Evolutionary conservation across 1,139 yeast genomes (phyloP).

Genomic region (Scheffersomyces quercinus): DNA sequence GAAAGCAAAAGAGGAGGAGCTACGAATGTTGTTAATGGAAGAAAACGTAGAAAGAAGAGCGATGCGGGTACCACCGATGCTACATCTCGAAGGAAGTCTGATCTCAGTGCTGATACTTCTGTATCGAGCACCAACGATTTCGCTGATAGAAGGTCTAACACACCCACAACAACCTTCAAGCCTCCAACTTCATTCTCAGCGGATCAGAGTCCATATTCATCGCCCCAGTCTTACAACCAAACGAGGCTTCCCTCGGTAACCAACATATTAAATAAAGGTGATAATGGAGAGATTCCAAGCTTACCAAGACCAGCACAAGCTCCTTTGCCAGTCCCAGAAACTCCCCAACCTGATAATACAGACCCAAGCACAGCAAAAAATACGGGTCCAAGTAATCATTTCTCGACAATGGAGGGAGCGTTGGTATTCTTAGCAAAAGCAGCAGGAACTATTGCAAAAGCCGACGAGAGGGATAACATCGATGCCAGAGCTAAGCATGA

Average conservation of each 20-base stretch:
- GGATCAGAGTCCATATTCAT: too few relatives aligned
- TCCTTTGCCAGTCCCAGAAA: constrained; percentile 1
- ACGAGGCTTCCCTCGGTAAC: constrained; percentile 9
- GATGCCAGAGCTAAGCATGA: constrained; percentile 62
- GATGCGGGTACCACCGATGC: neutral
- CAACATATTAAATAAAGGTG: constrained; percentile 5
- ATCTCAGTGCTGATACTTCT: neutral
- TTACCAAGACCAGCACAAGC: constrained; percentile 1
- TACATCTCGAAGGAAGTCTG: neutral
- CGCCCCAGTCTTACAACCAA: neutral
- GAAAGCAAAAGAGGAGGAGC: constrained; percentile 62
- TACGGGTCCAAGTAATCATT: constrained; percentile 15
- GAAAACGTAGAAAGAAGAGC: constrained; percentile 18
- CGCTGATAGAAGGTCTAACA: neutral
- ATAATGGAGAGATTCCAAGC: neutral
- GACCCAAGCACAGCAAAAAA: neutral
- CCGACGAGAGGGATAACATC: constrained; percentile 64
- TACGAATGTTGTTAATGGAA: constrained; percentile 45
- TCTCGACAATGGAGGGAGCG: constrained; percentile 63
- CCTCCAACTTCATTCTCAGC: too few relatives aligned
- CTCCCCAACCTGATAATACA: constrained; percentile 3
- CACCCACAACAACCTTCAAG: neutral
- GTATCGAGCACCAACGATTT: neutral
- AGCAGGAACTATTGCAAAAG: constrained; percentile 70
- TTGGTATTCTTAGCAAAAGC: constrained; percentile 72